phyloP scores from a whole-genome alignment of 2,329 filamentous ascomycete species.

The Penicillium sclerotiorum region DNA sequence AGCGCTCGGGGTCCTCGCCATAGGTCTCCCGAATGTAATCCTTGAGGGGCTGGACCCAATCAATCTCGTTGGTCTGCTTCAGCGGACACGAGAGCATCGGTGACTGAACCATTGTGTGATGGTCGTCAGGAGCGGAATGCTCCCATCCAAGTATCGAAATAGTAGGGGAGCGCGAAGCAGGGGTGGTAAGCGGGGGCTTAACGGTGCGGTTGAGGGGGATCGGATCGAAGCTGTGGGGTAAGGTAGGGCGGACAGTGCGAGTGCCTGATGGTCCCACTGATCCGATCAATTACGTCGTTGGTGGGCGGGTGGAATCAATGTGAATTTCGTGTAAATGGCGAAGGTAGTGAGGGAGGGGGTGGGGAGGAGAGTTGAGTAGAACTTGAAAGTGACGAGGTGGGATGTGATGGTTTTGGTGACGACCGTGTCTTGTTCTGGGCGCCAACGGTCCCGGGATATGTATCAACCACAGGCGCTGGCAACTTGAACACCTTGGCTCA shows the following conservation, averaged over 20 bases:
- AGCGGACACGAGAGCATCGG: conserved; percentile 95
- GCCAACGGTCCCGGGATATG: conserved; percentile 11
- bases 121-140: conserved; percentile 37
- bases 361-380: conserved; percentile 1
- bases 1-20: conserved; percentile 94
- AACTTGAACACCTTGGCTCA: no score
- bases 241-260: conserved; percentile 15
- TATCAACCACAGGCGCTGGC: not conserved
- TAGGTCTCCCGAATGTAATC: conserved; percentile 91
- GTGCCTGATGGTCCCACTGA: not conserved
- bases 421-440: conserved; percentile 13
- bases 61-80: conserved; percentile 94
- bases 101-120: conserved; percentile 70
- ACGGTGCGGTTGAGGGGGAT: conserved; percentile 19
- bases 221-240: conserved; percentile 29
- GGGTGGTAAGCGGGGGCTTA: conserved; percentile 14
- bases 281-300: conserved; percentile 24
- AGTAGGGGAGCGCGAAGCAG: conserved; percentile 8
- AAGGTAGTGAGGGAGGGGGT: conserved; percentile 7
- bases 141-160: conserved; percentile 33
- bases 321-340: not conserved
- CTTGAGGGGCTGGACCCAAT: conserved; percentile 93
- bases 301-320: not conserved
- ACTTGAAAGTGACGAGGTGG: conserved; percentile 21
- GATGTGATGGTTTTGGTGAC: conserved; percentile 24